These are phyloP conservation scores for Stephanodiscus triporus DNA, from an alignment of 108 stramenopile species.

Conservation along the genomic window DNA sequence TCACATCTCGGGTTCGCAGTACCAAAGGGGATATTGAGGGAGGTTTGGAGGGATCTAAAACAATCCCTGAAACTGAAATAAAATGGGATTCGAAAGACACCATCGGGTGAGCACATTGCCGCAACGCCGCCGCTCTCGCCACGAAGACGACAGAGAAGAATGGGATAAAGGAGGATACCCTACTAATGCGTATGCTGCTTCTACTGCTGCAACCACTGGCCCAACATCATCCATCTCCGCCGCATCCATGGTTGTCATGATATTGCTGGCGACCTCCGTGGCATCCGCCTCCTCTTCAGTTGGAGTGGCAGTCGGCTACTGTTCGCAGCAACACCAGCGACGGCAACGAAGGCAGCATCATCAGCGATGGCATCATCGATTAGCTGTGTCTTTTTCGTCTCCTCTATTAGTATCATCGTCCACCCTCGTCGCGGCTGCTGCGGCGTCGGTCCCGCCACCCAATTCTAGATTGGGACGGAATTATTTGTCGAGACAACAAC, in stretches of 20 bases:
- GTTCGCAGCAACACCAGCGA: neutral
- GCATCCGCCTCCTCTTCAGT: neutral
- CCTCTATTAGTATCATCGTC: neutral
- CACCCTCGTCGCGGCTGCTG: slow-evolving; percentile 14
- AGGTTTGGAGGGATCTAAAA: too few relatives aligned
- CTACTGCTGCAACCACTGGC: neutral
- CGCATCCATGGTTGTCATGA: neutral
- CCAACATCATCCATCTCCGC: neutral
- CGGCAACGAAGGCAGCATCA: neutral
- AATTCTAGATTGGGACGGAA: slow-evolving; percentile 23
- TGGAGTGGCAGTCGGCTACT: neutral
- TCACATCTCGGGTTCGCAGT: too few relatives aligned
- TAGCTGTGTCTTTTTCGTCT: neutral
- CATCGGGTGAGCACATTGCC: neutral
- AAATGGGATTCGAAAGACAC: too few relatives aligned
- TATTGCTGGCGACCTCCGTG: neutral
- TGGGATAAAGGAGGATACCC: too few relatives aligned
- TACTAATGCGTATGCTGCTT: neutral
- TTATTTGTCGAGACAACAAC: neutral
- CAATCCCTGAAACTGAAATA: too few relatives aligned
- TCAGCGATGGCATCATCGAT: neutral
- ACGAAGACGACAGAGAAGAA: neutral
- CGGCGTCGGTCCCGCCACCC: slow-evolving; percentile 35
- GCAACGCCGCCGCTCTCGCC: neutral
- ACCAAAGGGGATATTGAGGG: too few relatives aligned